Evolutionary conservation across 345 rosid species (phyloP), one percentile per base, ranked within the genome.

Genomic region (Corchorus olitorius): DNA sequence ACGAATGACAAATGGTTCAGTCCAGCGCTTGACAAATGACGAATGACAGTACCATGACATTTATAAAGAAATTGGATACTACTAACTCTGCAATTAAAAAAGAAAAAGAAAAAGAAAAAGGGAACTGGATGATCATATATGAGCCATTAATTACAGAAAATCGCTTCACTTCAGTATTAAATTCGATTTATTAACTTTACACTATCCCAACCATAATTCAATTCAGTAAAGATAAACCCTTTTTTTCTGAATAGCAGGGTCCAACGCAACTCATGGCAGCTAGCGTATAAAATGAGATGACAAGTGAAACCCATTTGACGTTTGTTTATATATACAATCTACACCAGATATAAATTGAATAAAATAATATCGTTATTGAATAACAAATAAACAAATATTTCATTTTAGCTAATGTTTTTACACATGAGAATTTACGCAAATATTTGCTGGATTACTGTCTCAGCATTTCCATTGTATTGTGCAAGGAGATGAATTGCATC

Each of bases 401-500:
- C 10, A 73, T 27, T 41, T 56, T 35, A 7, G 13, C n/a, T 16
- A 17, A 14, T 35, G 58, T 22, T 59, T 59, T 4, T 74, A 60
- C 63, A 60, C 63, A 53, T 9, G 62, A n/a, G 35, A 70, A 15
- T 10, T 59, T 70, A 54, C 12, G 88, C 81, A 87, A 95, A 93
- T 78, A 93, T 82, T 83, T 90, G 94, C 83, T 93, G 94, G 73
- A 95, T 95, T 65, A 86, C 97, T 27, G 90, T 84, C 82, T 95
- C 98, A 0, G 98, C 97, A 62, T 86, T 90, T 75, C 97, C 96
- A 70, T 90, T 88, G 85, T 92, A 89, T 81, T 93, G 96, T 19
- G 92, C 88, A 43, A 95, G 92, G 60, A 95, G 98, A 78, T 90
- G 94, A 82, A 95, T 95, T 41, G 99, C 98, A 77, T 93, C 97